phyloP scores from a whole-genome alignment of 495 filamentous ascomycete genomes.

The Cairneyella variabilis region DNA sequence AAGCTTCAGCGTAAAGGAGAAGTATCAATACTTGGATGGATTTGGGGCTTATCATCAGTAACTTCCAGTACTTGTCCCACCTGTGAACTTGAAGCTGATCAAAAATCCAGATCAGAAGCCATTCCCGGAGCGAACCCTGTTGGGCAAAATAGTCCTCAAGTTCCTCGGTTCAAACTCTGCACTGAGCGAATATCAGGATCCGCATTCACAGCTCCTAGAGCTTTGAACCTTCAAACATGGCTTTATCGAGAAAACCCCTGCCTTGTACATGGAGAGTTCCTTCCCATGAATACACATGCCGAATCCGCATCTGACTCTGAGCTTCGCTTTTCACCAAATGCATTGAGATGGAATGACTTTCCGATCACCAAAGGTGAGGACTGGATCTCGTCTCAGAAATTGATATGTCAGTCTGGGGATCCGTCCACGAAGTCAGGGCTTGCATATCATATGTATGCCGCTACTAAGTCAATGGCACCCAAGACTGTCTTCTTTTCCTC shows the following conservation, averaged over 20 bases:
- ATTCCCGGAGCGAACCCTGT: conserved; percentile 16
- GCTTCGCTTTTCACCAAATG: conserved; percentile 56
- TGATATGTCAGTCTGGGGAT: conserved; percentile 65
- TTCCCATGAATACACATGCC: conserved; percentile 27
- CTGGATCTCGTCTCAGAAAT: conserved; percentile 59
- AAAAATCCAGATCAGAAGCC: conserved; percentile 32
- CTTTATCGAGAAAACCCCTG: conserved; percentile 68
- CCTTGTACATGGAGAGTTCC: conserved; percentile 58
- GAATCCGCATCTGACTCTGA: conserved; percentile 23
- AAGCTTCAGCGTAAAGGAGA: conserved; percentile 46
- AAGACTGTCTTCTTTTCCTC: conserved; percentile 64
- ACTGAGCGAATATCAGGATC: conserved; percentile 71
- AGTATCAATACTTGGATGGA: conserved; percentile 60
- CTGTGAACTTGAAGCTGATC: background rate
- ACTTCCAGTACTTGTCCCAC: conserved; percentile 4
- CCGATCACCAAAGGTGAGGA: conserved; percentile 54
- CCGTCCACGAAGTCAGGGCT: conserved; percentile 61
- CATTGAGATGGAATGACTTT: conserved; percentile 68
- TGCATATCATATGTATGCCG: conserved; percentile 62
- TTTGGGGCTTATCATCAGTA: conserved; percentile 58
- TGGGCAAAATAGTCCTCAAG: conserved; percentile 67
- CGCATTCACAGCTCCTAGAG: conserved; percentile 66
- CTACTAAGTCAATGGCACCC: conserved; percentile 58
- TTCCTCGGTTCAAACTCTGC: conserved; percentile 61
- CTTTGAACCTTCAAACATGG: conserved; percentile 69